Evolutionary conservation across 352 stramenopile species (phyloP), one percentile per base, ranked within the genome.

Genomic region (Phytophthora sansomeana): DNA sequence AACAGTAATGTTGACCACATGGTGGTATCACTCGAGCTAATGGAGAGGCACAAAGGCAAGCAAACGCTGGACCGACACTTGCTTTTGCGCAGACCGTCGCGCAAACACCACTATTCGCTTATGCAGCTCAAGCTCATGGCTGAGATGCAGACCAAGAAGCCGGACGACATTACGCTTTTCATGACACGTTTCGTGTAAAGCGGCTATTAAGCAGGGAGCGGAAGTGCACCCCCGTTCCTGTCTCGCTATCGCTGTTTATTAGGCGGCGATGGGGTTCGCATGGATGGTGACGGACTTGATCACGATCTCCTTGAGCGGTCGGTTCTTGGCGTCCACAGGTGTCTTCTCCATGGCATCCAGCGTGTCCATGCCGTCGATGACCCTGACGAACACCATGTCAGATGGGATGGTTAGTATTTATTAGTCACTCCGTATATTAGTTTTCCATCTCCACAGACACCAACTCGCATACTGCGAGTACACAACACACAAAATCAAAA

Each of bases 291-390:
- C 71, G 32, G 53, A 77, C 49, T 97, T 81, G 60, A 98, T 86
- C 28, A 87, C 58, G 47, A 98, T 96, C 26, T 97, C 92, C 58
- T 92, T 96, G 16, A 93, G 46, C 29, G 93, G 92, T 3, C 86
- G 86, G 75, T 95, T 87, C 74, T 98, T 98, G 77, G 75, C 80
- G 70, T 95, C 89, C 24, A 98, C 91, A 4, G 93, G 94, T 14
- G 96, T 72, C 69, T 98, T 97, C 80, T 99, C 97, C 67, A 99
- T 98, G 33, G 89, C 89, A 74, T 99, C 97, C 41, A 99, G 74
- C n/a, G 96, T 89, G 59, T 99, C 97, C 69, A 98, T 97, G 26
- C 97, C 97, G 70, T 99, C 95, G 58, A 99, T 96, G 43, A 96
- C 79, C 58, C 85, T 95, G 58, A 4, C n/a, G n/a, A n/a, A n/a